Percentiles rank a stretch among this genome's conserved stretches.
These are phyloP conservation scores for Backusella mclennaniae DNA, from an alignment of 192 early-diverging fungal species.

Conservation along the genomic window DNA sequence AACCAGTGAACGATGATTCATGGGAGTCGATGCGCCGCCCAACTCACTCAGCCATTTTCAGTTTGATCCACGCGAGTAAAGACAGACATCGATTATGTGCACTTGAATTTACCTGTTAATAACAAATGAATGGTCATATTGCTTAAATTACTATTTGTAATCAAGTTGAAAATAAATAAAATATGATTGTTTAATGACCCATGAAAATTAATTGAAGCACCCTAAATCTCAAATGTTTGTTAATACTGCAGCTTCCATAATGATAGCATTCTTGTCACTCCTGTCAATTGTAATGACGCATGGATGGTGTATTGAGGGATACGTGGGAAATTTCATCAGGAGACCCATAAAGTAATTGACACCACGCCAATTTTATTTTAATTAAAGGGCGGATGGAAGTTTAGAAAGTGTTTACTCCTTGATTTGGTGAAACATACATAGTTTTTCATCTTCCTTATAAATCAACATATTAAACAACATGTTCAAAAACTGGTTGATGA, in stretches of 20 bases:
- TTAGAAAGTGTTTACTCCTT: background rate
- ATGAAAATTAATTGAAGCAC: background rate
- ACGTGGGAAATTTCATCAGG: background rate
- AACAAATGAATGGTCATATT: background rate
- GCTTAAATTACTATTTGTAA: slow-evolving; percentile 1
- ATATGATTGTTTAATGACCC: slow-evolving; percentile 1
- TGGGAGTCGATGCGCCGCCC: slow-evolving; percentile 14
- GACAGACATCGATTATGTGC: slow-evolving; percentile 2
- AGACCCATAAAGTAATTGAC: background rate
- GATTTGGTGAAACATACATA: slow-evolving; percentile 1
- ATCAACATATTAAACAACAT: background rate
- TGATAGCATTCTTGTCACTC: slow-evolving; percentile 2
- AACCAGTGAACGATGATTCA: slow-evolving; percentile 14
- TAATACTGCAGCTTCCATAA: background rate
- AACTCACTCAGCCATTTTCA: slow-evolving; percentile 13
- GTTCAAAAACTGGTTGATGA: no score
- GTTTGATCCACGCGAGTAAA: slow-evolving; percentile 14
- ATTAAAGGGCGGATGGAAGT: background rate
- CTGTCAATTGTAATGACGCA: slow-evolving; percentile 2
- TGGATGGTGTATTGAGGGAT: slow-evolving; percentile 1
- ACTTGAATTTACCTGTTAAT: slow-evolving; percentile 7
- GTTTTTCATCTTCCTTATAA: background rate
- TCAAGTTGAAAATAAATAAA: slow-evolving; percentile 1
- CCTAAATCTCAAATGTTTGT: background rate
- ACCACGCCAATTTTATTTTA: slow-evolving; percentile 1